Evolutionary conservation across 2,329 filamentous ascomycete genomes (phyloP).

Genomic region (Ceratocystiopsis brevicomis): DNA sequence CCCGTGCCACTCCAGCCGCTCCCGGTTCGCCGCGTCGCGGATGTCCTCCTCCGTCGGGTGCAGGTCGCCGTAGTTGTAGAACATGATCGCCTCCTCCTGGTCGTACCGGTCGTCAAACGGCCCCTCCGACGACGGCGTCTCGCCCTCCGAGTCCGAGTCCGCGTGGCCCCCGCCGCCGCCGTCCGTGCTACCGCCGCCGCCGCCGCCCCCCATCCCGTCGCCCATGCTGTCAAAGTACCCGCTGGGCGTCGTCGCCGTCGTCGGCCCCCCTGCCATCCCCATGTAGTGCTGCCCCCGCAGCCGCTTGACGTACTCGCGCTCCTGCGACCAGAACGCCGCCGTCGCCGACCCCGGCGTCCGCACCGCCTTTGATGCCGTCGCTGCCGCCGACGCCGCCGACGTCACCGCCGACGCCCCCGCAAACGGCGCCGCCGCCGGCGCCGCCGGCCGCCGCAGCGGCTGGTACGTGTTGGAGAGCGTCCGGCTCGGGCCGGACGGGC

Average conservation of each 20-base stretch:
- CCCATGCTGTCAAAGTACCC: conserved; percentile 62
- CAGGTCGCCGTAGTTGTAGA: conserved; percentile 76
- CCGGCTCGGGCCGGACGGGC: conserved; percentile 48
- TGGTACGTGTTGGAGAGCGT: conserved; percentile 70
- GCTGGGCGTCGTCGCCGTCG: conserved; percentile 13
- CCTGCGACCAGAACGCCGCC: conserved; percentile 46
- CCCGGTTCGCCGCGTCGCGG: conserved; percentile 69
- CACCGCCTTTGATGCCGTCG: conserved; percentile 24
- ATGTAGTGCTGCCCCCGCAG: conserved; percentile 50
- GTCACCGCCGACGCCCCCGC: too few species aligned
- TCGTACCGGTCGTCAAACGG: conserved; percentile 78
- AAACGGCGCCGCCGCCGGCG: conserved; percentile 16
- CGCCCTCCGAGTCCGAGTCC: conserved; percentile 77
- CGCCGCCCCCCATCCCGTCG: conserved; percentile 43
- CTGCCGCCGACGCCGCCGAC: conserved; percentile 16
- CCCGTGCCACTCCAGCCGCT: conserved; percentile 90
- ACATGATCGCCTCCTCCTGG: conserved; percentile 82
- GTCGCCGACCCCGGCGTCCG: conserved; percentile 12
- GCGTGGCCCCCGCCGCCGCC: conserved; percentile 43
- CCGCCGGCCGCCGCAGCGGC: conserved; percentile 33
- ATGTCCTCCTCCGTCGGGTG: conserved; percentile 81
- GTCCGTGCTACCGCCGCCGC: conserved; percentile 53
- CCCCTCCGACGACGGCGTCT: conserved; percentile 69
- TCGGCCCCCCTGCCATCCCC: background rate
- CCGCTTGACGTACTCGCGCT: conserved; percentile 86